These are phyloP conservation scores for Lactarius vividus DNA, from an alignment of 768 basidiomycete genomes.

Conservation along the genomic window DNA sequence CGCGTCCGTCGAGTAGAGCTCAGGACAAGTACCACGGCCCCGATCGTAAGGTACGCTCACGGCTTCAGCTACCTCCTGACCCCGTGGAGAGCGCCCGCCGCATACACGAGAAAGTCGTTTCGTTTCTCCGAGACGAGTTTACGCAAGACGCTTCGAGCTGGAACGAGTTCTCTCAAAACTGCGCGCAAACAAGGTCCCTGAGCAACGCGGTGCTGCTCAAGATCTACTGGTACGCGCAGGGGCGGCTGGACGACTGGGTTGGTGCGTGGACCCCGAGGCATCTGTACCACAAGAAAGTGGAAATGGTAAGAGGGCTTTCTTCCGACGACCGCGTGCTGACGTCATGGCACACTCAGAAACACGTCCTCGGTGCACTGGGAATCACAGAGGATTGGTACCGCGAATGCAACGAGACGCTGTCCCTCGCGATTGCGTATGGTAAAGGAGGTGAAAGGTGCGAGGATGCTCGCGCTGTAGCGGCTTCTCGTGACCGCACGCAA, in stretches of 20 bases:
- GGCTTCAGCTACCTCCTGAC: conserved; percentile 6
- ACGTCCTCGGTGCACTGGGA: conserved; percentile 19
- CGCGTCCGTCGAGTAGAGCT: background rate
- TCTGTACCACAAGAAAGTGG: conserved; percentile 12
- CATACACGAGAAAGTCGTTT: conserved; percentile 9
- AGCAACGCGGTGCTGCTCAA: conserved; percentile 19
- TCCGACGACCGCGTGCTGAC: conserved; percentile 3
- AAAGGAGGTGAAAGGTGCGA: conserved; percentile 15
- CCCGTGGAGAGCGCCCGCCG: conserved; percentile 4
- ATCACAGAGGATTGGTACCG: conserved; percentile 21
- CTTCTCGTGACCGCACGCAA: conserved; percentile 19
- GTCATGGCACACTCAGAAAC: background rate
- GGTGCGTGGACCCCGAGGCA: conserved; percentile 12
- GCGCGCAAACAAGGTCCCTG: conserved; percentile 4
- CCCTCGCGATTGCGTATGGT: conserved; percentile 20
- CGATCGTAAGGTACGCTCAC: conserved; percentile 1
- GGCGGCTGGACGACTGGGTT: conserved; percentile 13
- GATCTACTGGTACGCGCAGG: conserved; percentile 22
- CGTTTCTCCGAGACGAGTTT: conserved; percentile 13
- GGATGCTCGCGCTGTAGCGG: conserved; percentile 15
- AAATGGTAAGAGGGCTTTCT: conserved; percentile 3
- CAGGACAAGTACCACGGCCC: background rate
- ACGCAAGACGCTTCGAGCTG: conserved; percentile 9
- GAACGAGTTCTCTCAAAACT: conserved; percentile 17
- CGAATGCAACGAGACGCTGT: conserved; percentile 23